Conservation (phyloP, 257 asterid species). For the Scutellaria barbata region DNA sequence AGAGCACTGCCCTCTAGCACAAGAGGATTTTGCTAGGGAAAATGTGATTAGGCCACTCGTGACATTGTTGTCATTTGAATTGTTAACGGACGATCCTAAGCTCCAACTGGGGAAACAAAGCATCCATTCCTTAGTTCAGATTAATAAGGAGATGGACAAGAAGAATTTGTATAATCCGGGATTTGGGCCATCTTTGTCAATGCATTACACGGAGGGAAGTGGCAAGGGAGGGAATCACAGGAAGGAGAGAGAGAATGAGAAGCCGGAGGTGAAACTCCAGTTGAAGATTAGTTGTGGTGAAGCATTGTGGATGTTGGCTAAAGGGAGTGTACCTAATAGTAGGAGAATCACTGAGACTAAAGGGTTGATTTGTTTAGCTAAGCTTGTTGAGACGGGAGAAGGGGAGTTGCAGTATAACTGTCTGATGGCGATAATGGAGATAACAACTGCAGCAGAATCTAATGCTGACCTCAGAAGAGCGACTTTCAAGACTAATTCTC, state of each 20-base stretch:
- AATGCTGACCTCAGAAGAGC: slow-evolving; percentile 72
- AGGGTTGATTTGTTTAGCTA: slow-evolving; percentile 86
- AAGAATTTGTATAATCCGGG: slow-evolving; percentile 47
- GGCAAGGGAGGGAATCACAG: slow-evolving; percentile 51
- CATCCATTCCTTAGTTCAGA: slow-evolving; percentile 68
- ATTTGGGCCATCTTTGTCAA: slow-evolving; percentile 48
- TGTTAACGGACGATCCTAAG: slow-evolving; percentile 58
- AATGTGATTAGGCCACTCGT: slow-evolving; percentile 85
- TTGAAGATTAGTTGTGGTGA: slow-evolving; percentile 69
- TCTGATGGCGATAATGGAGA: slow-evolving; percentile 81
- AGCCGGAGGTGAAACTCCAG: slow-evolving; percentile 61
- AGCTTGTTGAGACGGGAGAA: slow-evolving; percentile 68
- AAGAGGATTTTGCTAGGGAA: slow-evolving; percentile 80
- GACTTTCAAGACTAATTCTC: slow-evolving; percentile 75
- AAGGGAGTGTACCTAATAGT: slow-evolving; percentile 65
- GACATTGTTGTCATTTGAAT: slow-evolving; percentile 60
- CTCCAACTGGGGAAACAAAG: slow-evolving; percentile 49
- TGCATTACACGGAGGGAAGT: slow-evolving; percentile 56
- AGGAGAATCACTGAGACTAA: slow-evolving; percentile 74
- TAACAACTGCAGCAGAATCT: slow-evolving; percentile 76
- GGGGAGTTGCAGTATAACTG: slow-evolving; percentile 79
- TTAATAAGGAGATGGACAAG: slow-evolving; percentile 68
- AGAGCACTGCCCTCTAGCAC: slow-evolving; percentile 56
- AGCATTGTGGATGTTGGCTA: slow-evolving; percentile 81
- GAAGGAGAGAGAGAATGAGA: slow-evolving; percentile 73